phyloP scores from a whole-genome alignment of 2,329 filamentous ascomycete species.

The Magnaporthiopsis poae region DNA sequence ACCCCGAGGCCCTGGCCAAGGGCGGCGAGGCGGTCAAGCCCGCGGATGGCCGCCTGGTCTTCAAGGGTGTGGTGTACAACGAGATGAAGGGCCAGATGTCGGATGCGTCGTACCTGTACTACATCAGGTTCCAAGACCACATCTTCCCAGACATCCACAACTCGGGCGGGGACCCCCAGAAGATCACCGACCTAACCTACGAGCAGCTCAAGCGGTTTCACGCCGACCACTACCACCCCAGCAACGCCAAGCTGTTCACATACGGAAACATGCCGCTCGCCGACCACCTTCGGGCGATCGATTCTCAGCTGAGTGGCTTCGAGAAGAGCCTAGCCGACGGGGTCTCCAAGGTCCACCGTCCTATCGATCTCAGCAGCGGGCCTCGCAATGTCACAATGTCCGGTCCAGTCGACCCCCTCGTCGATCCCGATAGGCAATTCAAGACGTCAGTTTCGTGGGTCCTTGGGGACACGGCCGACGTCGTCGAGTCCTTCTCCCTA shows the following conservation, averaged over 20 bases:
- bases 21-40: constrained; percentile 32
- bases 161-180: constrained; percentile 89
- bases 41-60: constrained; percentile 64
- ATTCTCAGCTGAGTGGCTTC: constrained; percentile 65
- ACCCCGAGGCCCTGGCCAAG: constrained; percentile 52
- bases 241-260: constrained; percentile 90
- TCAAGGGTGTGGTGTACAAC: constrained; percentile 97
- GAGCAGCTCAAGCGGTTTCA: constrained; percentile 83
- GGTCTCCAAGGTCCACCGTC: constrained; percentile 65
- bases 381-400: constrained; percentile 60
- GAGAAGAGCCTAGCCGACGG: constrained; percentile 37
- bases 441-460: constrained; percentile 94
- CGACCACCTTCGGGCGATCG: constrained; percentile 70
- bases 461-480: constrained; percentile 69
- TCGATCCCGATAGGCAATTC: constrained; percentile 75
- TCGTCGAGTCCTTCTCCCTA: constrained; percentile 80
- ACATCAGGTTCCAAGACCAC: constrained; percentile 88
- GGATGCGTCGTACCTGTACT: constrained; percentile 90
- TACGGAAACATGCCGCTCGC: constrained; percentile 85
- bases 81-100: constrained; percentile 99
- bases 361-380: constrained; percentile 59
- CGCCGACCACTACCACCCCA: constrained; percentile 88
- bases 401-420: constrained; percentile 78
- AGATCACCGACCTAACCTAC: constrained; percentile 91
- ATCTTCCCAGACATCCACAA: constrained; percentile 93